Evolutionary conservation across 106 monocot genomes (phyloP), one percentile per base, ranked within the genome.

Genomic region (Dioscorea zingiberensis): DNA sequence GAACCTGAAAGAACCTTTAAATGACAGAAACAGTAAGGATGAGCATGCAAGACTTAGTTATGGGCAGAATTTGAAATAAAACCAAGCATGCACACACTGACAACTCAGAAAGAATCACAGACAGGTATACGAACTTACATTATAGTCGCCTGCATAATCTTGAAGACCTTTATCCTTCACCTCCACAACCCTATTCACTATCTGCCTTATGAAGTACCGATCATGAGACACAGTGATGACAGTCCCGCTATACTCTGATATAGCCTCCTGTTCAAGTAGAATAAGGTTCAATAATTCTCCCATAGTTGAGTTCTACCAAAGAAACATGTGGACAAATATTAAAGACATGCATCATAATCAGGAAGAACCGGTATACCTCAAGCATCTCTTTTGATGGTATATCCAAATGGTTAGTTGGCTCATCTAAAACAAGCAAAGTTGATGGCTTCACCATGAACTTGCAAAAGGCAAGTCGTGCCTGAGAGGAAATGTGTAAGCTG

Each of bases 371-470:
- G 38, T 55, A 44, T 79, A 98, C 98, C 84, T 98, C 98, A 5
- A 98, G 82, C 98, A 98, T 98, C 72, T 98, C 98, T 82, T 98
- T 98, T 45, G 98, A 86, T 65, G 93, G 98, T 67, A 98, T 98
- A 76, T 98, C 98, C 77, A 98, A 83, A 68, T 98, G 98, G 82
- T 98, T 98, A 27, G 98, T 98, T 54, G 98, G 98, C 66, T 98
- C 98, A 80, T 98, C 98, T 59, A 98, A 76, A 62, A 98, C 78
- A 73, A 98, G 76, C 60, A 98, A 80, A 21, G 98, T 93, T 65
- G 98, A 98, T 25, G 98, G 98, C 54, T 84, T 93, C 73, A 98
- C 98, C 98, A 98, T 86, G 66, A 98, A 98, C 74, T 92, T 98
- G 71, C 98, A 98, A 76, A 98, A 98, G 27, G 98, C 93, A 59